Percentiles rank a stretch among this genome's conserved stretches.
These are phyloP conservation scores for Nitzschia putrida DNA, from an alignment of 108 stramenopile genomes.

Conservation along the genomic window DNA sequence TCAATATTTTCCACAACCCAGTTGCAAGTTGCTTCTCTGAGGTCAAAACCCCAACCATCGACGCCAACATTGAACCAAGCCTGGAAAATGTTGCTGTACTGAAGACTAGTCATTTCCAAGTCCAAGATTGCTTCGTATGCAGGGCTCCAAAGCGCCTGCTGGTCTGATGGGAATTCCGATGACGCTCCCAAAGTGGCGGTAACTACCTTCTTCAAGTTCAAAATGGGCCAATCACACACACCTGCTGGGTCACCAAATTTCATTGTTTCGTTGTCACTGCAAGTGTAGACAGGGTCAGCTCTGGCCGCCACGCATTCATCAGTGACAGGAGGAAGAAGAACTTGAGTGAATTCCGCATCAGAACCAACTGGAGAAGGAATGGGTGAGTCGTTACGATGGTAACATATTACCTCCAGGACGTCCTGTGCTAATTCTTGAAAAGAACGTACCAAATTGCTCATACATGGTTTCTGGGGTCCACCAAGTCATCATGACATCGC, in stretches of 20 bases:
- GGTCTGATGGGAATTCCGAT: neutral
- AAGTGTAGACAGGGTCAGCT: neutral
- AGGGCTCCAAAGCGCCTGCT: conserved; percentile 6
- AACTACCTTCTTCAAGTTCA: conserved; percentile 13
- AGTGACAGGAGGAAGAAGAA: conserved; percentile 31
- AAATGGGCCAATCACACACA: conserved; percentile 27
- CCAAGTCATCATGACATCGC: conserved; percentile 37
- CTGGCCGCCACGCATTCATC: conserved; percentile 24
- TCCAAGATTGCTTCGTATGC: conserved; percentile 21
- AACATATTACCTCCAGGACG: neutral
- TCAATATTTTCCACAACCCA: conserved; percentile 41
- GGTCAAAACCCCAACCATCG: conserved; percentile 21
- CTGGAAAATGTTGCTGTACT: conserved; percentile 9
- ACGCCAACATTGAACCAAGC: neutral
- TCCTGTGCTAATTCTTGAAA: neutral
- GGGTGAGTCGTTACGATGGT: neutral
- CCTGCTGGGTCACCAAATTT: conserved; percentile 25
- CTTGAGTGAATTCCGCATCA: conserved; percentile 35
- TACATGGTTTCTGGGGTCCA: conserved; percentile 36
- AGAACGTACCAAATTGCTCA: conserved; percentile 14
- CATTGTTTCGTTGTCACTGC: conserved; percentile 3
- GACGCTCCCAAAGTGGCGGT: neutral
- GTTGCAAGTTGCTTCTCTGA: conserved; percentile 36
- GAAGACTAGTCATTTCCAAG: conserved; percentile 9
- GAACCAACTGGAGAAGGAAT: conserved; percentile 13